phyloP scores from a whole-genome alignment of 306 rosid species.

The Canavalia ensiformis region DNA sequence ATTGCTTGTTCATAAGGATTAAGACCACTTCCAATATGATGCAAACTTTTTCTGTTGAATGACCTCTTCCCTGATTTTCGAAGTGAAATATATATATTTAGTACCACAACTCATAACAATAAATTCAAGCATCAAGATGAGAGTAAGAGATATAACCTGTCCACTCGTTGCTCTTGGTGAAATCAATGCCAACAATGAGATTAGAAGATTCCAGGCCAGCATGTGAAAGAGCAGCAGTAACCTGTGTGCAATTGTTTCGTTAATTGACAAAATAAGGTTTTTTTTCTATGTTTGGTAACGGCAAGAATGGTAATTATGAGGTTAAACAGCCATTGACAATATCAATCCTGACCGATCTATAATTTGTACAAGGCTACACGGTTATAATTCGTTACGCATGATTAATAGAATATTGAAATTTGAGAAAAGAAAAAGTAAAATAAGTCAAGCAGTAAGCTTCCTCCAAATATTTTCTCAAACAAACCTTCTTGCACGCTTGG shows the following conservation, averaged over 20 bases:
- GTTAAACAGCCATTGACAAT: conserved; percentile 15
- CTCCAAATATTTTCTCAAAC: conserved; percentile 23
- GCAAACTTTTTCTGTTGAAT: conserved; percentile 84
- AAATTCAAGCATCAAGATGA: conserved; percentile 44
- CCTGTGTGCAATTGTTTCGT: conserved; percentile 62
- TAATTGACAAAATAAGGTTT: conserved; percentile 40
- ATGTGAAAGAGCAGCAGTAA: conserved; percentile 76
- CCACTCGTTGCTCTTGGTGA: conserved; percentile 97
- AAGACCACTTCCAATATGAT: conserved; percentile 70
- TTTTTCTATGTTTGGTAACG: background rate
- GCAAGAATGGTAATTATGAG: background rate
- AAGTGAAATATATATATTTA: conserved; percentile 31
- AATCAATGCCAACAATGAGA: conserved; percentile 91
- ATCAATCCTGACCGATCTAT: background rate
- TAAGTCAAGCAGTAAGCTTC: background rate
- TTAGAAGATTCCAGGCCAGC: conserved; percentile 97
- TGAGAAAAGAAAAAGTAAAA: background rate
- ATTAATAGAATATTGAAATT: background rate
- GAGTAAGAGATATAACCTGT: conserved; percentile 65
- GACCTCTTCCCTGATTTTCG: conserved; percentile 73
- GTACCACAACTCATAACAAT: conserved; percentile 16
- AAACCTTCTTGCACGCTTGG: background rate
- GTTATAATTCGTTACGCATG: background rate
- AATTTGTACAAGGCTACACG: background rate
- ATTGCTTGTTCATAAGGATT: conserved; percentile 93